Evolutionary conservation across 1,284 basidiomycete genomes (phyloP), one percentile per base, ranked within the genome.

Genomic region (Pyrrhoderma noxium): DNA sequence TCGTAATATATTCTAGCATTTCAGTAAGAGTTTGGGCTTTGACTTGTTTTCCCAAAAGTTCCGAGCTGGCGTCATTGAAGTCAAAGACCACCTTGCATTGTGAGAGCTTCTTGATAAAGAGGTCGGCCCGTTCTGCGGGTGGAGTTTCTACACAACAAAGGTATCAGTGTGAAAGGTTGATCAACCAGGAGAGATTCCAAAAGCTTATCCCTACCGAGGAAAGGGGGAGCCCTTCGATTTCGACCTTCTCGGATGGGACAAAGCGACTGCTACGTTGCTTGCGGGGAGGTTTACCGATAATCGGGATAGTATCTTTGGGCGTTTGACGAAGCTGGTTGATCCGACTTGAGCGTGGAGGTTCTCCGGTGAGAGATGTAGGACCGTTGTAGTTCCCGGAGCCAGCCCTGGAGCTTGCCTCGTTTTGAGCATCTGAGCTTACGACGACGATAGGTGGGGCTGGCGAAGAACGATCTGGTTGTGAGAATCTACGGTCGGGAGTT

Each of bases 1-100:
- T 93, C 49, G 95, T 98, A 67, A 99, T 96, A 69, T 98, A 99
- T 65, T 99, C 96, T 65, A 99, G 79, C 91, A 99, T 93, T 73
- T 99, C 96, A 61, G 97, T 93, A 50, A 99, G 71, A 3, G 96
- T 93, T 65, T 96, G 91, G 1, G 95, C 91, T 74, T 99, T 99
- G 73, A 99, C 89, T 69, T 98, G 95, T 73, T 99, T 99, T 59
- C 93, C 95, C 65, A 88, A 88, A 60, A 99, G 80, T 63, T 99
- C 96, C 38, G 89, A 78, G 63, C 90, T 95, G 45, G 94, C 89
- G 65, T 99, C 96, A 67, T 98, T 99, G 70, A 99, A 99, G 70
- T 99, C 96, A 65, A 99, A 99, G 19, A 99, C 75, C 56, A 97
- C 93, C 51, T 89, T 87, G 70, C 94, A 98, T 67, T 99, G 96